phyloP scores from a whole-genome alignment of 495 filamentous ascomycete genomes.

The Astrothelium macrocarpum region DNA sequence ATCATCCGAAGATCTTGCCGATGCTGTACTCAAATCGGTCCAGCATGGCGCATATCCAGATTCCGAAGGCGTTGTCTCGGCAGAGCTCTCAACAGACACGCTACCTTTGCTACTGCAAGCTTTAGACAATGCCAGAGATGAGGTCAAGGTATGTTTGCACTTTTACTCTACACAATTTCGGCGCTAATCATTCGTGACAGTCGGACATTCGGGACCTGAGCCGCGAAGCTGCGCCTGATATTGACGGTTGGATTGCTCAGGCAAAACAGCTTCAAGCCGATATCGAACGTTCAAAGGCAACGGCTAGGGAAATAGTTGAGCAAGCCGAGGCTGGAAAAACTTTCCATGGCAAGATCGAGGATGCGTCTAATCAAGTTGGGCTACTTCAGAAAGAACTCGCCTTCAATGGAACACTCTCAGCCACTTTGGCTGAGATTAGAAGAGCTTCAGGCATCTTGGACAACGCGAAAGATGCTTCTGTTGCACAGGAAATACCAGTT shows the following conservation, averaged over 20 bases:
- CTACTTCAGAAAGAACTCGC: constrained; percentile 65
- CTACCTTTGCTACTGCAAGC: constrained; percentile 55
- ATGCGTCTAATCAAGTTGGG: constrained; percentile 57
- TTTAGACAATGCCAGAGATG: constrained; percentile 53
- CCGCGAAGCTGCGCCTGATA: constrained; percentile 61
- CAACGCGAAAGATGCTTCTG: constrained; percentile 27
- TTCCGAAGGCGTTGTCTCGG: constrained; percentile 55
- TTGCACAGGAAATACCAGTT: constrained; percentile 21
- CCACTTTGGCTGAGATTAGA: constrained; percentile 51
- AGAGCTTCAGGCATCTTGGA: constrained; percentile 38
- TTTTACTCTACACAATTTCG: neutral
- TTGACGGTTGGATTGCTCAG: constrained; percentile 74
- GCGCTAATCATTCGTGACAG: constrained; percentile 30
- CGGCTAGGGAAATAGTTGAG: constrained; percentile 64
- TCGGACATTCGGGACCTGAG: constrained; percentile 62
- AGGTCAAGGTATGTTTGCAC: constrained; percentile 52
- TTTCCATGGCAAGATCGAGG: constrained; percentile 48
- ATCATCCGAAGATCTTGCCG: constrained; percentile 40
- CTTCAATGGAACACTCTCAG: constrained; percentile 62
- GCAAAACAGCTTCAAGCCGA: constrained; percentile 76
- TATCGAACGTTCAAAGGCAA: constrained; percentile 59
- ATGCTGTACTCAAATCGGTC: constrained; percentile 63
- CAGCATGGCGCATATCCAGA: constrained; percentile 65
- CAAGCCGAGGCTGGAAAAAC: constrained; percentile 56
- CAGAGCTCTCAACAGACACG: constrained; percentile 47